Evolutionary conservation across 2,329 filamentous ascomycete species (phyloP).

Genomic region (Fusarium sp.): DNA sequence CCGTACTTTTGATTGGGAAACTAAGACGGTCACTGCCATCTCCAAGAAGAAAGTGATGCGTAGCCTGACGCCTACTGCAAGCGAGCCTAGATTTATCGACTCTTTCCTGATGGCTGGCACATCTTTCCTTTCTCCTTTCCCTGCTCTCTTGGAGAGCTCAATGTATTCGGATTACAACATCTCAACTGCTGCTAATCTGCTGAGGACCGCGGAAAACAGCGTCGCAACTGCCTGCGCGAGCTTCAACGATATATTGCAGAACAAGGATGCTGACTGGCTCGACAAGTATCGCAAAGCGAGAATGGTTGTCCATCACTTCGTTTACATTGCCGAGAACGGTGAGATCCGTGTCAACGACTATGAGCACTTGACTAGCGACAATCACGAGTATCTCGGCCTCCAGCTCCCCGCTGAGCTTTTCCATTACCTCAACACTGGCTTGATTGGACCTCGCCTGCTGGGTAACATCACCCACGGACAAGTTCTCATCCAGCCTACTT

Average conservation of each 20-base stretch:
- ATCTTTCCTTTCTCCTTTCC: constrained; percentile 82
- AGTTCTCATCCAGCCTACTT: constrained; percentile 81
- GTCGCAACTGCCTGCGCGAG: constrained; percentile 80
- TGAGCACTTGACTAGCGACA: constrained; percentile 81
- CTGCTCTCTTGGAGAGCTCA: constrained; percentile 74
- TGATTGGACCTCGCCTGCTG: constrained; percentile 82
- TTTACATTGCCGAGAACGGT: constrained; percentile 82
- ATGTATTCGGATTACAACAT: constrained; percentile 71
- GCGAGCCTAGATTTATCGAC: constrained; percentile 82
- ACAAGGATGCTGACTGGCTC: constrained; percentile 79
- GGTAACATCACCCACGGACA: constrained; percentile 86
- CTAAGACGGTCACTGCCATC: constrained; percentile 70
- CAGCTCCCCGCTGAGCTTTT: constrained; percentile 90
- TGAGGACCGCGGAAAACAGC: constrained; percentile 75
- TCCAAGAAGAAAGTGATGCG: constrained; percentile 78
- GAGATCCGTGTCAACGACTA: constrained; percentile 80
- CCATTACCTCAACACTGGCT: constrained; percentile 86
- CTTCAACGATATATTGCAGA: constrained; percentile 82
- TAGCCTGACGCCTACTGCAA: constrained; percentile 72
- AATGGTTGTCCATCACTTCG: constrained; percentile 88
- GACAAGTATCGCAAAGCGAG: constrained; percentile 89
- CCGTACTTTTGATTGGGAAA: constrained; percentile 74
- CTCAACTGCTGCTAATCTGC: constrained; percentile 80
- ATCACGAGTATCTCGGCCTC: constrained; percentile 91
- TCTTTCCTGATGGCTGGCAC: constrained; percentile 86